Evolutionary conservation across 768 basidiomycete species (phyloP), one percentile per base, ranked within the genome.

Genomic region (Xerocomus spinulosus): DNA sequence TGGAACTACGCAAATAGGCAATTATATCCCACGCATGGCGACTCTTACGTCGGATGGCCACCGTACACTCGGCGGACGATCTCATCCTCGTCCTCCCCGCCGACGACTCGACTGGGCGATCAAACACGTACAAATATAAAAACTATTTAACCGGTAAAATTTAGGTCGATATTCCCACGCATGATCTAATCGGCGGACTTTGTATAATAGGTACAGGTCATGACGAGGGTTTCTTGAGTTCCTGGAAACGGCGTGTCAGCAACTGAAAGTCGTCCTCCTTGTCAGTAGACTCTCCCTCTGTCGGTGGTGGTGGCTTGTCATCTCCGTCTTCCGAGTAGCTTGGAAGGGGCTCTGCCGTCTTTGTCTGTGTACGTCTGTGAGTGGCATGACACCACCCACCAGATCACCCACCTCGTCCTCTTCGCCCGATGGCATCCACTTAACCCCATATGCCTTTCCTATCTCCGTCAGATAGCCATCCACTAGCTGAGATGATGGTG

Each of bases 401-500:
- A 68, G 68, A 48, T 61, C 56, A 40, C 61, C 67, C 44, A 59
- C 71, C 40, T 70, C 67, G 13, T 50, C 62, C 69, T 41, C 58
- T 57, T 45, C 65, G 57, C 23, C 46, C 21, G 74, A 67, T 24
- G 81, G 65, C 4, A 72, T 59, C 86, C 87, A 94, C 34, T 74
- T 68, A 13, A 93, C 78, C 12, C 81, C 78, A 59, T 96, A 97
- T 9, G 83, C 92, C 63, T 81, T 88, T 1, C 92, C 86, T 55
- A 98, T 97, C 68, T 96, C 93, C 41, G 70, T 69, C 14, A 97
- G 73, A 68, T 97, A 98, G 15, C 80, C 90, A 57, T 96, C 85
- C 9, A 98, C 90, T 6, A 97, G 75, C 25, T 80, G 77, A 7
- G 73, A 25, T 1, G 85, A 73, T 9, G 95, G 95, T 4, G 86